Base-by-base conservation (phyloP, 2,329 filamentous ascomycete genomes). In the Fonsecaea pugnacius region DNA sequence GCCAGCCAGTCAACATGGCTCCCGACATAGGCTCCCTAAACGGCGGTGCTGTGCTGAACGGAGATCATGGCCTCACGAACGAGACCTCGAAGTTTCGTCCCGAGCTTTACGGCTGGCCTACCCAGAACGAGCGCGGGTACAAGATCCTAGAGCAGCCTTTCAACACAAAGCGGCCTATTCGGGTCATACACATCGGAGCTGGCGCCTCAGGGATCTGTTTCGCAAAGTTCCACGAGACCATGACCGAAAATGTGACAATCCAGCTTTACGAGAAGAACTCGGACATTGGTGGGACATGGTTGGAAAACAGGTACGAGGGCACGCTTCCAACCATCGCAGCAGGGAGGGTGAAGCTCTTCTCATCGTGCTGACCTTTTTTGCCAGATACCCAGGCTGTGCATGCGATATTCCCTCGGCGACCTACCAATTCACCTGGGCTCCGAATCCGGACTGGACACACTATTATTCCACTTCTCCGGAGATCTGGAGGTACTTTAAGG, bases 241-340 rank as follows among this genome's bases (percentile, higher is more conserved):
- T 10, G 10, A 10, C 14, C 7, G 14, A 38, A 9, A 62, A 66
- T 52, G 40, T 70, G 16, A 63, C 69, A 35, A 58, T 72, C 2
- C 60, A 50, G 12, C 69, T 72, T 16, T 73, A 71, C 32, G 70
- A 72, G 32, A 69, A 69, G 63, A 73, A 74, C 21, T 33, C 35
- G 8, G 72, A 73, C 2, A 57, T 75, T 21, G 73, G 73, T 2
- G 73, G 73, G 3, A 70, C 70, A 3, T 75, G 73, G 73, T 67
- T 63, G 6, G 70, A 72, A 62, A 74, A 74, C 57, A 56, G 64
- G 32, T 75, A 73, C 27, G 16, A 18, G 18, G 4, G 18, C 16
- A 16, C 38, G 4, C 21, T 27, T 30, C 36, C 27, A 27, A 1
- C 3, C 3, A 3, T 27, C 27, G 3, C 27, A 27, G 27, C 27